These are phyloP conservation scores for Platanthera zijinensis DNA, from an alignment of 106 monocot genomes.

Conservation along the genomic window DNA sequence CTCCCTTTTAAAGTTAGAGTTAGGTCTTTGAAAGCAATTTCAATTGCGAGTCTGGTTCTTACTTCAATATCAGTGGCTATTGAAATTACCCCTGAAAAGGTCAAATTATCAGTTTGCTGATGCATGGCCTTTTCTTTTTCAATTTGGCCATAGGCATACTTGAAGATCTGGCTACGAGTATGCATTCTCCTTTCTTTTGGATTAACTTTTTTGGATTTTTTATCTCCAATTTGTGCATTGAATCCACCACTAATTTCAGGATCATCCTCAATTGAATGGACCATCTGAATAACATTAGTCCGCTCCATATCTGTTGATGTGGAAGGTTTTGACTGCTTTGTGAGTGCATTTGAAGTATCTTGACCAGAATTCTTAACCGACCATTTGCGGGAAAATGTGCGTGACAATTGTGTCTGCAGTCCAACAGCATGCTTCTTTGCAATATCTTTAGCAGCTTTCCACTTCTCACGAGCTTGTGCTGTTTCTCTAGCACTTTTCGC, in stretches of 20 bases:
- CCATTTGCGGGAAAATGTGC: conserved; percentile 26
- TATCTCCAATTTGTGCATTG: conserved; percentile 43
- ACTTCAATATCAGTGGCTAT: conserved; percentile 52
- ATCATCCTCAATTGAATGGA: conserved; percentile 40
- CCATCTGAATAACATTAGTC: conserved; percentile 33
- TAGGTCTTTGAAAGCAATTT: conserved; percentile 72
- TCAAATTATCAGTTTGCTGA: conserved; percentile 57
- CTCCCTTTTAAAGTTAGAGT: conserved; percentile 56
- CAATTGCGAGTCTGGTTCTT: conserved; percentile 55
- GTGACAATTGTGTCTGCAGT: conserved; percentile 33
- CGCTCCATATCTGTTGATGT: conserved; percentile 19
- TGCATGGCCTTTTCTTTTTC: conserved; percentile 72
- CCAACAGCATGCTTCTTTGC: conserved; percentile 39
- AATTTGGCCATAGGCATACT: conserved; percentile 79
- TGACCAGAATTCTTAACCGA: conserved; percentile 11
- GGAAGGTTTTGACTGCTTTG: conserved; percentile 13
- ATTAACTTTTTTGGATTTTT: conserved; percentile 33
- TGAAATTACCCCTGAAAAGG: conserved; percentile 65
- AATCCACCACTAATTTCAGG: conserved; percentile 40
- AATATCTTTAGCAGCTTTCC: conserved; percentile 46
- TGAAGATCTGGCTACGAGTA: conserved; percentile 71
- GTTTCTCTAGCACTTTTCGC: conserved; percentile 34
- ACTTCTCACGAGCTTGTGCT: conserved; percentile 40
- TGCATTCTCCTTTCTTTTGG: conserved; percentile 54
- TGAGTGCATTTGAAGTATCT: conserved; percentile 4